These are phyloP conservation scores for Dichotomopilus funicola DNA, from an alignment of 2,329 filamentous ascomycete genomes.

Conservation along the genomic window DNA sequence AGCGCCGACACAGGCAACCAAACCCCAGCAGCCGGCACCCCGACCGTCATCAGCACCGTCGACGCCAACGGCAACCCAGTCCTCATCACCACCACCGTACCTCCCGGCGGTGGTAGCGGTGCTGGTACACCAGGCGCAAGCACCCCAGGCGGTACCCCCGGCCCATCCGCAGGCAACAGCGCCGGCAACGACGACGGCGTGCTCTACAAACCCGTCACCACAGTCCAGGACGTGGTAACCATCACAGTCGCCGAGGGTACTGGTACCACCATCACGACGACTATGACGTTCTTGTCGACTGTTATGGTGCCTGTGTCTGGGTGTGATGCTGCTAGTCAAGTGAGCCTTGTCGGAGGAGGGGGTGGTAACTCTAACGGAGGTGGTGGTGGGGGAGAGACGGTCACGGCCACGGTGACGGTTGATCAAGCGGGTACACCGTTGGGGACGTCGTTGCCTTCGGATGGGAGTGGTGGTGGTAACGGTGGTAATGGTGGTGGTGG, in stretches of 20 bases:
- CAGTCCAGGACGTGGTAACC: conserved; percentile 10
- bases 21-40: background rate
- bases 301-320: too few species aligned
- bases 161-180: background rate
- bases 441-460: background rate
- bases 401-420: conserved; percentile 15
- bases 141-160: background rate
- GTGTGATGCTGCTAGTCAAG: too few species aligned
- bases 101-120: background rate
- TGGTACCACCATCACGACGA: conserved; percentile 7
- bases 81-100: conserved; percentile 6
- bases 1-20: too few species aligned
- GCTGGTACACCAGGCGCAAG: too few species aligned
- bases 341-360: too few species aligned
- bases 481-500: background rate
- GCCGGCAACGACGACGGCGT: background rate
- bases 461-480: background rate
- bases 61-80: conserved; percentile 7
- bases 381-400: background rate
- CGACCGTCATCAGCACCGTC: conserved; percentile 6
- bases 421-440: conserved; percentile 5
- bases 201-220: conserved; percentile 2
- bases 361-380: background rate
- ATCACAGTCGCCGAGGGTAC: conserved; percentile 9
- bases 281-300: conserved; percentile 3